Base-by-base conservation (phyloP, 768 basidiomycete genomes). In the Kwoniella dejecticola region DNA sequence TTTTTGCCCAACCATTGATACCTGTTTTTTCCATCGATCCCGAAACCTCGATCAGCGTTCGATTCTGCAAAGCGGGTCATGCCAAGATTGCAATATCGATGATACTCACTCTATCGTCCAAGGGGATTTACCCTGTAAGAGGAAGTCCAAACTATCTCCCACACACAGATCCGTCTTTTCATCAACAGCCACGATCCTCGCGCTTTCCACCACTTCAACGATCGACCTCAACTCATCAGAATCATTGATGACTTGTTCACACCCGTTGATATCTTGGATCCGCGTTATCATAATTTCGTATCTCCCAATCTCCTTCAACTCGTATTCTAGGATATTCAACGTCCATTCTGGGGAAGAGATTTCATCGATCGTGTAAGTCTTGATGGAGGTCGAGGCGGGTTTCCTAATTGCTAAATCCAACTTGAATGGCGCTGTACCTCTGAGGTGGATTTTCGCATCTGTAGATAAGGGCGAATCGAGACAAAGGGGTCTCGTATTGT, bases 191-290 rank as follows among this genome's bases (percentile, higher is more conserved):
- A 91, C 84, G 56, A 99, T 92, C 12, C 90, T 86, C 8, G 96
- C 96, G 0, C 91, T 91, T 79, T 99, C 96, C 2, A 92, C 90
- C n/a, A 98, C 92, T 68, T 97, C 91, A 12, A 93, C 84, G 19
- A 58, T 59, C n/a, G 66, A 63, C 24, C 58, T 61, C 27, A 75
- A 47, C 33, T 47, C 54, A 47, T 77, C 85, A 62, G 89, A 85
- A 13, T 88, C 81, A 33, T 84, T 81, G 13, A 86, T 84, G 57
- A 91, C 88, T 52, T 63, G 66, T 5, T 87, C 87, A 79, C 96
- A 98, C 30, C 83, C 85, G 4, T 88, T 90, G 15, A 88, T 84
- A 79, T 99, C 96, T 12, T 82, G 80, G 11, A 98, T 83, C 0
- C 85, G 85, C 45, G 90, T 87, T 62, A 99, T 87, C 30, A 83